Evolutionary conservation across 192 early-diverging fungal genomes (phyloP).

Genomic region (Jimgerdemannia flammicorona): DNA sequence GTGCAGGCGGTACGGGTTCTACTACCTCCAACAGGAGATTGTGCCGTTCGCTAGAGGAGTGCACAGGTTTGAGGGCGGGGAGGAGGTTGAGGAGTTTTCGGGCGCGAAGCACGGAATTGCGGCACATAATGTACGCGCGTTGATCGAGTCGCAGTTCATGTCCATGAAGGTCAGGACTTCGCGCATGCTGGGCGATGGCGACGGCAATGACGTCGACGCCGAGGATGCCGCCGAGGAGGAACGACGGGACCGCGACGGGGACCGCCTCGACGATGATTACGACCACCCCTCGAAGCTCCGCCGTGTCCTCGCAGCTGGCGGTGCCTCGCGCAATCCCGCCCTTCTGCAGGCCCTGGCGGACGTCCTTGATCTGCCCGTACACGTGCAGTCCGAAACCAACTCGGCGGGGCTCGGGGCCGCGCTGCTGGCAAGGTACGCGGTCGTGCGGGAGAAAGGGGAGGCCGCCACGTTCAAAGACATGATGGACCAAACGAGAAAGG

Average conservation of each 20-base stretch:
- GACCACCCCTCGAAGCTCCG: conserved; percentile 23
- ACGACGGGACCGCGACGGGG: too few relatives aligned
- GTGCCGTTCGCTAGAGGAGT: conserved; percentile 68
- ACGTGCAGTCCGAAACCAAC: conserved; percentile 42
- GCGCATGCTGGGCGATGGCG: conserved; percentile 7
- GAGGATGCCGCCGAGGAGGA: not conserved
- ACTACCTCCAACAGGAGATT: conserved; percentile 71
- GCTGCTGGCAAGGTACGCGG: conserved; percentile 43
- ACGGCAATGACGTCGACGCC: too few relatives aligned
- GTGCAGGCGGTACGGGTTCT: conserved; percentile 55
- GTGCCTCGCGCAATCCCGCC: conserved; percentile 57
- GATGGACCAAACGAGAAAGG: conserved; percentile 3
- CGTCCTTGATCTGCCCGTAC: conserved; percentile 69
- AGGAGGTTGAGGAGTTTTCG: conserved; percentile 33
- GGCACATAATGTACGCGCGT: conserved; percentile 49
- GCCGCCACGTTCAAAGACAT: conserved; percentile 18
- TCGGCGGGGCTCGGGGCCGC: conserved; percentile 63
- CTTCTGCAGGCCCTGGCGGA: conserved; percentile 61
- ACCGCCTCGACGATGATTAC: too few relatives aligned
- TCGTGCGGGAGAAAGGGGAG: conserved; percentile 2
- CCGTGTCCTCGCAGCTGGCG: conserved; percentile 70
- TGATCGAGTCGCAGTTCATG: conserved; percentile 73
- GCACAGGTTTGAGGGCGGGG: conserved; percentile 50
- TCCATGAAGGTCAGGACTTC: conserved; percentile 58
- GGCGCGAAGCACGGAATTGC: conserved; percentile 11